phyloP scores from a whole-genome alignment of 2,329 filamentous ascomycete species.

The Shiraia sp. region DNA sequence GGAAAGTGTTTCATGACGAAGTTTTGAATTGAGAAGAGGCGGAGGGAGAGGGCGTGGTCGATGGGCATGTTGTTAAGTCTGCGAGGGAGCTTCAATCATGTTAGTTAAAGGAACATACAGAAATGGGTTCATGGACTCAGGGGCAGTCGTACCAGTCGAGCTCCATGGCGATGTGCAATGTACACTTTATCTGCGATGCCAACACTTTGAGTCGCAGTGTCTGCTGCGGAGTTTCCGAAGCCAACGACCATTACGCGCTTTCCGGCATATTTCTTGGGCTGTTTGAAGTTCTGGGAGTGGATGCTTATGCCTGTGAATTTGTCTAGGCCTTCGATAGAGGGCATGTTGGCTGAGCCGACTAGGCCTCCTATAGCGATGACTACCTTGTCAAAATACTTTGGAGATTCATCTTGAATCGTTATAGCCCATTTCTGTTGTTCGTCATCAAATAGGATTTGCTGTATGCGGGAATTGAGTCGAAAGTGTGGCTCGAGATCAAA shows the following conservation, averaged over 20 bases:
- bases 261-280: constrained; percentile 10
- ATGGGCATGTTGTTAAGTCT: constrained; percentile 14
- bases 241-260: constrained; percentile 30
- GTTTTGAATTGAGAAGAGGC: constrained; percentile 14
- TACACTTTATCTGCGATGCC: constrained; percentile 24
- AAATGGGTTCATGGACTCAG: too few species aligned
- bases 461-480: constrained; percentile 14
- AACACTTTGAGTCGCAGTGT: constrained; percentile 25
- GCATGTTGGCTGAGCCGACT: constrained; percentile 18
- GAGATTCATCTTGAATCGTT: constrained; percentile 2
- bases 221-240: constrained; percentile 31
- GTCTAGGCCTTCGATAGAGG: constrained; percentile 18
- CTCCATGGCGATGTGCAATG: constrained; percentile 29
- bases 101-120: too few species aligned
- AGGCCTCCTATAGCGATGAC: constrained; percentile 26
- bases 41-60: constrained; percentile 18
- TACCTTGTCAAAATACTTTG: constrained; percentile 23
- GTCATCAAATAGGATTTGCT: constrained; percentile 15
- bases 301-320: constrained; percentile 16
- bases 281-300: constrained; percentile 20
- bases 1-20: constrained; percentile 18
- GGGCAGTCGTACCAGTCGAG: constrained; percentile 20
- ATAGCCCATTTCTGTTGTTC: constrained; percentile 17
- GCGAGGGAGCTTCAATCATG: constrained; percentile 15
- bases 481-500: constrained; percentile 20